phyloP scores from a whole-genome alignment of 441 rosid species.

The Pelargonium australe region DNA sequence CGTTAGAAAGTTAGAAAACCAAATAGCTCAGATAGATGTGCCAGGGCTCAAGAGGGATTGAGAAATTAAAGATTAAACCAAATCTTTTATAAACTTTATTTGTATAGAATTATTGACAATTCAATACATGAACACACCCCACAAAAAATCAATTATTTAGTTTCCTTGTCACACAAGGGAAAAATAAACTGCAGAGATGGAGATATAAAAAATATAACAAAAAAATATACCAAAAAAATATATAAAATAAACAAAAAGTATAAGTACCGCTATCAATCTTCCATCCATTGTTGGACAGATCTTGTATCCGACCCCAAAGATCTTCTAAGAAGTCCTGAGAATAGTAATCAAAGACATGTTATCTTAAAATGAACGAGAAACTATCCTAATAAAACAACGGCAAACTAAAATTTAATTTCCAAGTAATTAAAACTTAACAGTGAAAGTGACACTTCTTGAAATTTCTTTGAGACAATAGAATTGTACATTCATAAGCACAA shows the following conservation, averaged over 20 bases:
- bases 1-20: background rate
- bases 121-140: background rate
- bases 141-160: background rate
- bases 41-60: background rate
- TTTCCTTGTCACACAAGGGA: constrained; percentile 10
- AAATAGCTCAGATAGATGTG: background rate
- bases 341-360: constrained; percentile 7
- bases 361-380: background rate
- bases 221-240: background rate
- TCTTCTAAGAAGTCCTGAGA: constrained; percentile 95
- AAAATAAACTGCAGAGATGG: background rate
- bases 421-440: background rate
- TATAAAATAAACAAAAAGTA: constrained; percentile 12
- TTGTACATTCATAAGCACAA: constrained; percentile 1
- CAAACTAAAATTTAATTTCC: background rate
- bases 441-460: background rate
- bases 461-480: background rate
- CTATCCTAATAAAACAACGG: background rate
- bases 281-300: constrained; percentile 78
- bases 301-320: constrained; percentile 74
- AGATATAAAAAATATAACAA: background rate
- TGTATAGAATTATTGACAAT: background rate
- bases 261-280: constrained; percentile 81
- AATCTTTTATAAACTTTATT: background rate
- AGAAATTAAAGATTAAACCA: background rate